Evolutionary conservation across 1,139 yeast species (phyloP), one percentile per base, ranked within the genome.

Genomic region (Eremothecium gossypii): DNA sequence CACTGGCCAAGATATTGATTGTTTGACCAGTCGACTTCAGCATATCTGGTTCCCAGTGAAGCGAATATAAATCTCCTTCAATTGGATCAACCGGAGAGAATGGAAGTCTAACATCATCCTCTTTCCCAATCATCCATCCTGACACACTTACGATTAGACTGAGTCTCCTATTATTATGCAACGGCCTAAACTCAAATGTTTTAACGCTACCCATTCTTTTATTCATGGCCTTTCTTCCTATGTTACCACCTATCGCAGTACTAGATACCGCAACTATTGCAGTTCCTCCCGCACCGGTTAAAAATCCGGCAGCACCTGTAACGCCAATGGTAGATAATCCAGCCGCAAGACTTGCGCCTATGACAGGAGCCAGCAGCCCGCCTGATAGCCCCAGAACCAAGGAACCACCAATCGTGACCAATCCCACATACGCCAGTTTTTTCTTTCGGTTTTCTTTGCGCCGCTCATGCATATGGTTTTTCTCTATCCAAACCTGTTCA

Each of bases 11-110:
- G 55, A 93, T 89, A 49, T 78, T 77, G 49, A 93, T 89, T 0
- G 98, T 93, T 60, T 91, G 96, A 55, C 98, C 98, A 77, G 86
- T 87, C 40, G 95, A 84, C 48, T 78, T 83, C 55, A 93, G 76
- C 94, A 93, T 85, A 54, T 93, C 98, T 0, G 99, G 99, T 61
- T 93, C 99, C 98, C 98, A 93, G 38, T 84, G 67, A 11, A 93
- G 69, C 0, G 97, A 86, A 55, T 83, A 83, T 53, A 91, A 67
- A 63, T 93, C 99, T 9, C 99, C 98, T 93, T 91, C 87, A 0
- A 89, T 85, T 0, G 98, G 98, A 60, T 93, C 98, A 5, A 91
- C 83, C 0, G 98, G 91, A 1, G 96, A 85, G 59, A 89, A 93
- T 2, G 98, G 98, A 48, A 93, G 71, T 58, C 99, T 73, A 11